Evolutionary conservation across 2,329 filamentous ascomycete species (phyloP), one percentile per base, ranked within the genome.

Genomic region (Penicillium verrucosum): DNA sequence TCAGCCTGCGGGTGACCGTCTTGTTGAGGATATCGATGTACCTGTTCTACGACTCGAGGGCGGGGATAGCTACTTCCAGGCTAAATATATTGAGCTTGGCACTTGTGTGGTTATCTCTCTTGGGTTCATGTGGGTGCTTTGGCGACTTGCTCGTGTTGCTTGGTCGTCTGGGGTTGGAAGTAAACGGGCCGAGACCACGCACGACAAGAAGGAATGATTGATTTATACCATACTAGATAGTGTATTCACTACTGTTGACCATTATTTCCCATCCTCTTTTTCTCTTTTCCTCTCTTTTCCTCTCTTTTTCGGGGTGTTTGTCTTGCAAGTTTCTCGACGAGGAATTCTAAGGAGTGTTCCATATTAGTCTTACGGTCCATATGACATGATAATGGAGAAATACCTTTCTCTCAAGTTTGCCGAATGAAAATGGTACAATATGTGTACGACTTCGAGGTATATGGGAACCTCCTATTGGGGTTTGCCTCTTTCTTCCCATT

Each of bases 111-210:
- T 80, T 1, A 82, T 92, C 12, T 59, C 80, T 2, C 63, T 87
- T 38, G 89, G 89, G 0, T 89, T 90, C 68, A 68, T 79, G n/a
- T 92, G 88, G 86, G 79, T 91, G 18, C 65, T 87, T 16, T 86
- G 82, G 81, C 86, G 82, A 68, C 71, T 89, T 41, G 68, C 67
- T 4, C 46, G 63, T 42, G 71, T 72, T 25, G 61, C 65, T 21
- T 62, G 65, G 51, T 64, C 60, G 14, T 64, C 65, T 43, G 66
- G 66, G 6, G 12, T 43, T 27, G 56, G 46, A 25, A 40, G 48
- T 10, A 51, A 30, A 53, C 34, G 40, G 14, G 32, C 34, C 6
- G 38, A 51, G 11, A 47, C 56, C 12, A 60, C 53, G 36, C 62
- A 64, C 49, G 60, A 62, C 38, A 72, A 73, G 66, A 60, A 67